Conservation (phyloP, 176 grass and related monocot genomes). For the Oryza brachyantha region DNA sequence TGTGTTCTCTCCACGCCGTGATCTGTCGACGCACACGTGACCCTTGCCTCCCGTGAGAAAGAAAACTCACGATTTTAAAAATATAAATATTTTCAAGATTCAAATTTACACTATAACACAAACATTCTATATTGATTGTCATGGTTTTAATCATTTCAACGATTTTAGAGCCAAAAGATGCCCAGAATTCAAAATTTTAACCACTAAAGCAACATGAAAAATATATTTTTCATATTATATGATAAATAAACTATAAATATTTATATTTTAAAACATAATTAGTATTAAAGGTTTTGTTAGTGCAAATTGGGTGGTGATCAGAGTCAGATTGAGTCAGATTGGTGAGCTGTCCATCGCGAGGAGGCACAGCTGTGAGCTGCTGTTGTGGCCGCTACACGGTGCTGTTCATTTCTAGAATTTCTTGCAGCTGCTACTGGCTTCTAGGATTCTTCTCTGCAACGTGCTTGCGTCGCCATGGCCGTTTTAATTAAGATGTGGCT, state of each 20-base stretch:
- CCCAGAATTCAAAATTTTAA: too few species aligned
- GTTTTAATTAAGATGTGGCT: conserved; percentile 3
- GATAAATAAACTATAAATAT: too few species aligned
- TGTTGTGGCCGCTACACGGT: background rate
- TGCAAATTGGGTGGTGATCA: background rate
- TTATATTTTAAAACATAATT: too few species aligned
- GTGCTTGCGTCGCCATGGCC: background rate
- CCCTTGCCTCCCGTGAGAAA: background rate
- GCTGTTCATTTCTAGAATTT: background rate
- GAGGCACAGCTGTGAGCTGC: background rate
- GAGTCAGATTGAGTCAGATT: background rate
- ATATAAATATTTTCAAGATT: too few species aligned
- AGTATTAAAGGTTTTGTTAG: too few species aligned
- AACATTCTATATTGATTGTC: too few species aligned
- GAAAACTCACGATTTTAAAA: too few species aligned
- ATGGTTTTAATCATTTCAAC: too few species aligned
- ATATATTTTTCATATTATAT: too few species aligned
- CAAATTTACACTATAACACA: too few species aligned
- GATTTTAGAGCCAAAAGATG: too few species aligned
- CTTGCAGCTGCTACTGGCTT: conserved; percentile 23
- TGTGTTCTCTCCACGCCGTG: background rate
- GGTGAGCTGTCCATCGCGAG: conserved; percentile 9
- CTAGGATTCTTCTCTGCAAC: conserved; percentile 29
- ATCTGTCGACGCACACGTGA: conserved; percentile 17
- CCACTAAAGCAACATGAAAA: too few species aligned